These are phyloP conservation scores for Colletotrichum scovillei DNA, from an alignment of 2,329 filamentous ascomycete species.

Conservation along the genomic window DNA sequence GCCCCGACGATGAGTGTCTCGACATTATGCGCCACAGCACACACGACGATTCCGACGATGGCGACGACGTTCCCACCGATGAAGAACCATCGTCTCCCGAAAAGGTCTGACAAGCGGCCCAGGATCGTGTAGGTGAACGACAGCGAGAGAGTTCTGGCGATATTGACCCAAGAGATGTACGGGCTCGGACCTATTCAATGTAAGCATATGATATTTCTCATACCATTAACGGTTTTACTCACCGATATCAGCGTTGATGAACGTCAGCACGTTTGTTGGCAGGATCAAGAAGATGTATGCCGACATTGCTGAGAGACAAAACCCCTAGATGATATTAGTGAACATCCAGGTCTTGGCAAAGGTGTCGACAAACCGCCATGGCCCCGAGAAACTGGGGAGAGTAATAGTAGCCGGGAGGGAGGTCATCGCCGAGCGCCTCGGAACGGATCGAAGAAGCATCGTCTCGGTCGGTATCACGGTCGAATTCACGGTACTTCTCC, in stretches of 20 bases:
- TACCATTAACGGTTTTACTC: background rate
- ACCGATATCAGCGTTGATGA: slow-evolving; percentile 51
- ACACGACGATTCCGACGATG: slow-evolving; percentile 49
- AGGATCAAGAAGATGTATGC: slow-evolving; percentile 51
- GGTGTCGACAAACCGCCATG: slow-evolving; percentile 41
- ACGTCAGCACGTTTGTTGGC: slow-evolving; percentile 46
- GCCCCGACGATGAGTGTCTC: slow-evolving; percentile 49
- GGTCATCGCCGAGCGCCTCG: slow-evolving; percentile 47
- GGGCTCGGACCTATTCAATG: slow-evolving; percentile 24
- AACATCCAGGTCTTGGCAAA: background rate
- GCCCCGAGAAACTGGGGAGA: slow-evolving; percentile 47
- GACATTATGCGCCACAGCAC: slow-evolving; percentile 47
- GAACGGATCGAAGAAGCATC: slow-evolving; percentile 48
- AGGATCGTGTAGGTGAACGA: slow-evolving; percentile 43
- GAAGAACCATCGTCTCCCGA: slow-evolving; percentile 53
- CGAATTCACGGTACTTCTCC: slow-evolving; percentile 31
- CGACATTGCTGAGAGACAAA: slow-evolving; percentile 50
- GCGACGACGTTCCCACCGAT: slow-evolving; percentile 50
- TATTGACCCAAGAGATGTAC: slow-evolving; percentile 40
- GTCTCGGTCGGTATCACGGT: slow-evolving; percentile 35
- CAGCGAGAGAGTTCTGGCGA: slow-evolving; percentile 48
- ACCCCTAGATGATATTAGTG: slow-evolving; percentile 42
- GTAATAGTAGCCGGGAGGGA: slow-evolving; percentile 51
- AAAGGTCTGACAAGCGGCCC: slow-evolving; percentile 52
- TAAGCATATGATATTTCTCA: background rate